Base-by-base conservation (phyloP, 768 basidiomycete genomes). In the Phylloporus rhodoxanthus region DNA sequence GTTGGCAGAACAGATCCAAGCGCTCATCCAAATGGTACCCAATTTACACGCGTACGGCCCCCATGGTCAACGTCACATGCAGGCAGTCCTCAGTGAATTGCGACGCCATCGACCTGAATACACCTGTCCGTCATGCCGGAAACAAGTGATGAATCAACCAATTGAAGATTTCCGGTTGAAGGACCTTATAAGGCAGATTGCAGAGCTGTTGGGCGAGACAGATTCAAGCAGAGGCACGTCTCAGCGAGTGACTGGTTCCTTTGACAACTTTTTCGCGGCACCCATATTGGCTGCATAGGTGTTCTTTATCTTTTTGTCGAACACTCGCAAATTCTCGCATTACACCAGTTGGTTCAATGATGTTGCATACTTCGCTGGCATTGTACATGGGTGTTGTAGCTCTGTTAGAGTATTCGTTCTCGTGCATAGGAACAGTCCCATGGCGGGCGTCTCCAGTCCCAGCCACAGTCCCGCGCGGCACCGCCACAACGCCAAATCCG, bases 61-160 rank as follows among this genome's bases (percentile, higher is more conserved):
- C 4, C 57, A 56, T 6, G 48, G 60, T 3, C 60, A 50, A 40
- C 42, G 43, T 13, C 58, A 63, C 37, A 17, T 64, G 2, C 55
- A 46, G 13, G 53, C 57, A 1, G 7, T 67, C 17, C 55, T 64
- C 33, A 40, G 48, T 30, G 45, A 58, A 50, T 14, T 58, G 58
- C 57, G 54, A 60, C 70, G 39, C 55, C 52, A 63, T 55, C 53
- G 71, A 30, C 84, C 82, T 0, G 61, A 73, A 26, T 87, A 83
- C 55, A 79, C 79, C 2, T 89, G 86, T 48, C 86, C 86, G 3
- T 78, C 77, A 5, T 89, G 86, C 57, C 73, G 86, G 45, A 68
- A 73, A 40, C 56, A 62, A 11, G 75, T 83, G 10, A 61, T 66
- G 26, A 70, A 59, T 11, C 73, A 70, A 19, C 86, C 86, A 0